Percentiles rank a stretch among this genome's conserved stretches.
Conservation (phyloP, 2,329 filamentous ascomycete genomes). For the Blumeria hordei region DNA sequence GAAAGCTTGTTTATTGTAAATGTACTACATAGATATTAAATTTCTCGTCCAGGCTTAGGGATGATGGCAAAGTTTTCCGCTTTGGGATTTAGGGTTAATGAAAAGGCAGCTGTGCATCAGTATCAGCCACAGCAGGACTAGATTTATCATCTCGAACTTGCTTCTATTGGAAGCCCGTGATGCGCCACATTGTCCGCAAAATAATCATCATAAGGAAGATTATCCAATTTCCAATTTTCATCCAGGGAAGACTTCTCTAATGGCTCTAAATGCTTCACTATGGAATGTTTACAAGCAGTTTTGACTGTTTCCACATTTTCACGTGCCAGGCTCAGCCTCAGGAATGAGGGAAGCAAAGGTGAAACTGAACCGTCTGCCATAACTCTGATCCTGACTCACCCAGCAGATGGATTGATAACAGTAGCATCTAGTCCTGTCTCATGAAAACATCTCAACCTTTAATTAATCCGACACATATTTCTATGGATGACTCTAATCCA, state of each 20-base stretch:
- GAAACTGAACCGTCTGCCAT: background rate
- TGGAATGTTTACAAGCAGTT: constrained; percentile 6
- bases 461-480: constrained; percentile 1
- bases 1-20: too few species aligned
- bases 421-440: constrained; percentile 14
- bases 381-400: constrained; percentile 4
- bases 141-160: too few species aligned
- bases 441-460: constrained; percentile 12
- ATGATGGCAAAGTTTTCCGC: too few species aligned
- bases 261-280: constrained; percentile 13
- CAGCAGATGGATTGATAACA: constrained; percentile 14
- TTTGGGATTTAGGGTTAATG: too few species aligned
- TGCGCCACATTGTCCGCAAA: too few species aligned
- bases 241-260: constrained; percentile 3
- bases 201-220: too few species aligned
- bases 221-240: too few species aligned
- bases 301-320: constrained; percentile 2
- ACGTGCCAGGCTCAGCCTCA: background rate
- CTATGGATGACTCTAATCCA: constrained; percentile 2
- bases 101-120: too few species aligned
- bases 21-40: too few species aligned
- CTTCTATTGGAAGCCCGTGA: too few species aligned
- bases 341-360: background rate
- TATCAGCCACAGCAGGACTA: too few species aligned
- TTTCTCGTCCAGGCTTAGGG: too few species aligned